Evolutionary conservation across 306 rosid genomes (phyloP).

Genomic region (Begonia masoniana): DNA sequence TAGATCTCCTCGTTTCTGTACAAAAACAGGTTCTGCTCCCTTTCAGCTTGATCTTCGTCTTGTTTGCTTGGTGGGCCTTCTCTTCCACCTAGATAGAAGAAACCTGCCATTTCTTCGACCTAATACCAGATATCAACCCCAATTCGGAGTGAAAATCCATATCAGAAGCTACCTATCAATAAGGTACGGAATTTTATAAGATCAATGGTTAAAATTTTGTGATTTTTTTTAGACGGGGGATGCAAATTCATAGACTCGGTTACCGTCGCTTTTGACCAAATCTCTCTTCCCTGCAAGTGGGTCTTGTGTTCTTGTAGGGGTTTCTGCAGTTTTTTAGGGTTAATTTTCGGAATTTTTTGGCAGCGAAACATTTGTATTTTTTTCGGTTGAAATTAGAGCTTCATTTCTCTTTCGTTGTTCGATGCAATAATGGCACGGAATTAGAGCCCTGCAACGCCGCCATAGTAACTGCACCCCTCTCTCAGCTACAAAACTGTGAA

Average conservation of each 20-base stretch:
- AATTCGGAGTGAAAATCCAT: background rate
- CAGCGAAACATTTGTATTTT: background rate
- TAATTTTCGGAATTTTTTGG: background rate
- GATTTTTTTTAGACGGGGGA: background rate
- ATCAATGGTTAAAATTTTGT: background rate
- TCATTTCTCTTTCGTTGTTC: background rate
- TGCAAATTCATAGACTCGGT: no score
- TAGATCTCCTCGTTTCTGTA: constrained; percentile 69
- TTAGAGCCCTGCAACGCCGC: constrained; percentile 2
- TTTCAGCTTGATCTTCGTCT: constrained; percentile 4
- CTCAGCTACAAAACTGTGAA: background rate
- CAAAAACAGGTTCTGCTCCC: constrained; percentile 20
- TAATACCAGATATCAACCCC: background rate
- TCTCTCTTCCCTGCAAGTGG: no score
- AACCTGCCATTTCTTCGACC: constrained; percentile 1
- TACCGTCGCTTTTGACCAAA: no score
- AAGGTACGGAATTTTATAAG: background rate
- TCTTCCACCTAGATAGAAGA: constrained; percentile 4
- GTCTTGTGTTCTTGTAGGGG: background rate
- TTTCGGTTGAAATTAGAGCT: no score
- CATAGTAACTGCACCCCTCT: background rate
- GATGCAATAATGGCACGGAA: constrained; percentile 1
- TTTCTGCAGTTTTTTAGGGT: constrained; percentile 5
- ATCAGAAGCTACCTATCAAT: background rate
- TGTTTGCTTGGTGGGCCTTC: constrained; percentile 11